phyloP scores from a whole-genome alignment of 176 grass and related monocot species.

The Rhynchospora pubera region DNA sequence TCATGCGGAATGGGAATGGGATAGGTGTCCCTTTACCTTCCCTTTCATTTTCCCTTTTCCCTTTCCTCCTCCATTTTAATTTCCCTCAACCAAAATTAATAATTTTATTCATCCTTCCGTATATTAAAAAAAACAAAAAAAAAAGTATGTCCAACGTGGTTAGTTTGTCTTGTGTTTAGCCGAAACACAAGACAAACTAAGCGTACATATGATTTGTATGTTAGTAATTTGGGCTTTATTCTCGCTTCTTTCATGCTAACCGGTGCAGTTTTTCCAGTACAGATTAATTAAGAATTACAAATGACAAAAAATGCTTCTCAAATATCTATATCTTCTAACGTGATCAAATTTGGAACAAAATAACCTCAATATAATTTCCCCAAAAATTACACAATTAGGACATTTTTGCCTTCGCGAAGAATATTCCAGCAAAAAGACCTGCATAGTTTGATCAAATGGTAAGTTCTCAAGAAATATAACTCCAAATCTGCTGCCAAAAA shows the following conservation, averaged over 20 bases:
- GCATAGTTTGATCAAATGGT: constrained; percentile 4
- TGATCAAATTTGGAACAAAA: background rate
- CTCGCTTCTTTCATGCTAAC: background rate
- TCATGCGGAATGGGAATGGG: background rate
- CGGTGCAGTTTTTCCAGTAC: background rate
- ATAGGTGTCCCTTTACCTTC: background rate
- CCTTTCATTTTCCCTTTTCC: background rate
- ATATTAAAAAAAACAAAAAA: too few species aligned
- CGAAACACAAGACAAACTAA: background rate
- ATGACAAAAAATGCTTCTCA: background rate
- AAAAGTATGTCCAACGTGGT: too few species aligned
- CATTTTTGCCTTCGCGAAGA: constrained; percentile 92
- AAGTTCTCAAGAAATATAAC: background rate
- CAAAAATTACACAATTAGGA: constrained; percentile 24
- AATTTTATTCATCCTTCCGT: too few species aligned
- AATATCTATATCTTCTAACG: background rate
- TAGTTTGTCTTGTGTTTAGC: too few species aligned
- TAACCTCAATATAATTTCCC: background rate
- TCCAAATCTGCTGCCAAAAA: too few species aligned
- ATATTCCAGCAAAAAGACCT: constrained; percentile 97
- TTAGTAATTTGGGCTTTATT: background rate
- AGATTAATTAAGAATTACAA: background rate
- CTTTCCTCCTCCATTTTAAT: too few species aligned
- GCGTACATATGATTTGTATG: background rate
- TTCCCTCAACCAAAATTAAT: too few species aligned